Base-by-base conservation (phyloP, 495 filamentous ascomycete genomes). In the Symbiotaphrina buchneri region DNA sequence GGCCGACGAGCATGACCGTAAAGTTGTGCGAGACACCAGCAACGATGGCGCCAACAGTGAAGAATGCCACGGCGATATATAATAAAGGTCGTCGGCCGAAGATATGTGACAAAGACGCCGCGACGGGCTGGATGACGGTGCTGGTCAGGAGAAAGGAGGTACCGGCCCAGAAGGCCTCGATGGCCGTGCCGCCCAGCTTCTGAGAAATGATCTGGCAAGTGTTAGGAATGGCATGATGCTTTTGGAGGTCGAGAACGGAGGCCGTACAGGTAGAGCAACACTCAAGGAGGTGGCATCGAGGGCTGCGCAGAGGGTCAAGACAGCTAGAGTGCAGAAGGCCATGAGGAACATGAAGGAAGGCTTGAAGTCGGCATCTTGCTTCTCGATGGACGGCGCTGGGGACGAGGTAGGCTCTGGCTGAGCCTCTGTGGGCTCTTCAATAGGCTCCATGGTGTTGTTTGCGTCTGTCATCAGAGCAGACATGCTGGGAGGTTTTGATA, bases 211-310 rank as follows among this genome's bases (percentile, higher is more conserved):
- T 61, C 52, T 59, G 31, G 8, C 6, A 31, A 17, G 7, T 5
- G 28, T 38, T 4, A 38, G 31, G 8, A 1, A 21, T 34, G 30
- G 30, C 19, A 14, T 4, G 13, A 5, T 7, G 21, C n/a, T 20
- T 5, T 16, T 7, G 16, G 7, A 8, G 17, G 10, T n/a, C 5
- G 15, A 8, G 17, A 27, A 2, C 13, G 18, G 17, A 24, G 13
- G 6, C 47, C 55, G 27, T 47, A 72, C 67, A 1, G 76, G 74
- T 27, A 83, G 44, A 3, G 77, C 76, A 14, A 82, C 72, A 5
- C 68, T 71, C 10, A 82, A 53, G 2, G 70, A 76, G 2, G 77
- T 82, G 1, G 71, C 73, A 47, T 83, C 76, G 13, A 83, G 51
- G 16, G 77, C 73, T 4, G 65, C 69, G 53, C 72, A 71, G 21